Percentiles rank a stretch among this genome's conserved stretches.
Evolutionary conservation across 495 filamentous ascomycete genomes (phyloP).

Genomic region (Acidomyces sp.): DNA sequence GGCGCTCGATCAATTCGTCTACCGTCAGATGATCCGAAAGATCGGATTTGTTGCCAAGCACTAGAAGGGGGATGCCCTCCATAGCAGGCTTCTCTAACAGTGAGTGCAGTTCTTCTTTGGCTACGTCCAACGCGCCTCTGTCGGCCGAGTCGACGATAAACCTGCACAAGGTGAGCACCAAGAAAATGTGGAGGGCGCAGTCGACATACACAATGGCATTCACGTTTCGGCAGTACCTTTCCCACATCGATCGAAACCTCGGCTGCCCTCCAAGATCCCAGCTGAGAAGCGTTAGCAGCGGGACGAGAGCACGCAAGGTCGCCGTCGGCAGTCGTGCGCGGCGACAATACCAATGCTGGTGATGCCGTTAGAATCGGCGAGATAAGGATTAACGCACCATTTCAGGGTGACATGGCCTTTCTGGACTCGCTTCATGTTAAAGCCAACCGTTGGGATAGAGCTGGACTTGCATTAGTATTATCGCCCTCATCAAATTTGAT

Average conservation of each 20-base stretch:
- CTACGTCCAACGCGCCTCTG: constrained; percentile 62
- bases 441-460: constrained; percentile 95
- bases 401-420: constrained; percentile 97
- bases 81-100: constrained; percentile 75
- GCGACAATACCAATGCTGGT: background rate
- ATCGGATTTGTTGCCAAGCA: constrained; percentile 96
- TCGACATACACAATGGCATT: constrained; percentile 83
- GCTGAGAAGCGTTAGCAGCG: constrained; percentile 32
- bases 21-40: constrained; percentile 75
- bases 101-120: constrained; percentile 80
- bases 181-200: background rate
- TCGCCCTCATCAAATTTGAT: background rate
- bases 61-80: constrained; percentile 84
- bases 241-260: constrained; percentile 97
- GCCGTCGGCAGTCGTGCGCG: background rate
- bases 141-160: constrained; percentile 96
- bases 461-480: constrained; percentile 36
- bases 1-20: constrained; percentile 84
- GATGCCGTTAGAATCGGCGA: background rate
- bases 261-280: constrained; percentile 98
- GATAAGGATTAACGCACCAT: constrained; percentile 63
- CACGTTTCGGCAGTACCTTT: constrained; percentile 92
- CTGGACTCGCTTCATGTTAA: constrained; percentile 97
- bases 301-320: background rate
- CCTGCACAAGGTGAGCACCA: constrained; percentile 27